phyloP scores from a whole-genome alignment of 2,329 filamentous ascomycete genomes.

The Alternaria conjuncta region DNA sequence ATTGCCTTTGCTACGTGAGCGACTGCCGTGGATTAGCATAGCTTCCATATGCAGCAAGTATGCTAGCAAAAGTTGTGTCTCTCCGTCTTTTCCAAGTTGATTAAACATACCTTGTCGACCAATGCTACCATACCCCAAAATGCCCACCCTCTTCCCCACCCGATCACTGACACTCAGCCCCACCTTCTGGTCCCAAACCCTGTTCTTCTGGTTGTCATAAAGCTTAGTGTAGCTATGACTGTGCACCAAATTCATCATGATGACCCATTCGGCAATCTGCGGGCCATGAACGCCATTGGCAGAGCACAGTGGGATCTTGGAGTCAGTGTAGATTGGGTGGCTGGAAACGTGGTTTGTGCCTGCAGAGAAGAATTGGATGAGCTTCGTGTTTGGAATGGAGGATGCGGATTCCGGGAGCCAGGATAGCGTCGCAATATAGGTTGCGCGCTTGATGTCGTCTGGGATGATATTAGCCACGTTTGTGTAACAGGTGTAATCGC shows the following conservation, averaged over 20 bases:
- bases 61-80: not conserved
- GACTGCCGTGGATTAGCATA: conserved; percentile 42
- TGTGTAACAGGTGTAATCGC: not conserved
- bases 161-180: conserved; percentile 57
- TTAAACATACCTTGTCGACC: conserved; percentile 62
- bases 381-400: conserved; percentile 50
- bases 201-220: conserved; percentile 65
- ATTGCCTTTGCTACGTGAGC: conserved; percentile 66
- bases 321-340: conserved; percentile 61
- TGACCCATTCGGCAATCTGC: conserved; percentile 71
- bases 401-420: conserved; percentile 51
- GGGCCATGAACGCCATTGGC: conserved; percentile 66
- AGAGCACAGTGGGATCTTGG: conserved; percentile 61
- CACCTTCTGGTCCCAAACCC: conserved; percentile 56
- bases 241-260: conserved; percentile 66
- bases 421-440: conserved; percentile 57
- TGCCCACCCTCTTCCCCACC: conserved; percentile 64
- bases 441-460: conserved; percentile 52
- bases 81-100: not conserved
- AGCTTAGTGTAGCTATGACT: conserved; percentile 61
- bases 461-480: not conserved
- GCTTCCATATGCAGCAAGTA: not conserved
- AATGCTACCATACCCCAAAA: conserved; percentile 68
- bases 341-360: conserved; percentile 62
- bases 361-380: conserved; percentile 65